phyloP scores from a whole-genome alignment of 1,139 yeast genomes.

The Barnettozyma hawaiiensis region DNA sequence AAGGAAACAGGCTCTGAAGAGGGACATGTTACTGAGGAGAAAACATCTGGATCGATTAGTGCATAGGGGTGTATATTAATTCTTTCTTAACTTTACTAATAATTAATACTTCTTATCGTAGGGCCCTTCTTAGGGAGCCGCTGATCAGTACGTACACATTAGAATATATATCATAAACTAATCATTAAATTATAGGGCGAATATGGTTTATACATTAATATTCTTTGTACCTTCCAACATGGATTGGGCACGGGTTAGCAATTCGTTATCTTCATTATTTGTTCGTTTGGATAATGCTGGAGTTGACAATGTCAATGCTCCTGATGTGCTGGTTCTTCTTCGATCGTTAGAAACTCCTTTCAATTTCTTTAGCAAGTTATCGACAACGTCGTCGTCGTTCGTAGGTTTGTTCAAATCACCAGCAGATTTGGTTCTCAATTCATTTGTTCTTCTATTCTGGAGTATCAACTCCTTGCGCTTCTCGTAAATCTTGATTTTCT shows the following conservation, averaged over 20 bases:
- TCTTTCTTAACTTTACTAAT: too few relatives aligned
- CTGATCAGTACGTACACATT: too few relatives aligned
- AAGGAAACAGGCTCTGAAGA: slow-evolving; percentile 3
- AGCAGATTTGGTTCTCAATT: slow-evolving; percentile 20
- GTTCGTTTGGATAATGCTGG: slow-evolving; percentile 24
- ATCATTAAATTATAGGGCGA: not conserved
- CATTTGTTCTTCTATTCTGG: slow-evolving; percentile 23
- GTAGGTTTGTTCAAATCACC: slow-evolving; percentile 19
- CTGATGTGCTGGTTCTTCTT: slow-evolving; percentile 20
- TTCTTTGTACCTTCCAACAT: slow-evolving; percentile 24
- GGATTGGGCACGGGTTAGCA: slow-evolving; percentile 23
- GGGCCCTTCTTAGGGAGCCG: too few relatives aligned
- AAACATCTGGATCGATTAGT: not conserved
- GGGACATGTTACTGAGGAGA: not conserved
- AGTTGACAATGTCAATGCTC: slow-evolving; percentile 7
- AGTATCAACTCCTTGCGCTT: slow-evolving; percentile 52
- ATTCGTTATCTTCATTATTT: slow-evolving; percentile 12
- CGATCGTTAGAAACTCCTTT: slow-evolving; percentile 60
- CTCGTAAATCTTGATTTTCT: slow-evolving; percentile 71
- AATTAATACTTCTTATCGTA: too few relatives aligned
- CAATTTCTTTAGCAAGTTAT: slow-evolving; percentile 62
- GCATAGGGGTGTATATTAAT: too few relatives aligned
- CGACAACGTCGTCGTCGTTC: slow-evolving; percentile 52
- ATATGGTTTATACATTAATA: slow-evolving; percentile 8
- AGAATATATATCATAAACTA: not conserved